Percentiles rank a stretch among this genome's conserved stretches.
Conservation (phyloP, 1,284 basidiomycete species). For the Schizophyllum amplum region DNA sequence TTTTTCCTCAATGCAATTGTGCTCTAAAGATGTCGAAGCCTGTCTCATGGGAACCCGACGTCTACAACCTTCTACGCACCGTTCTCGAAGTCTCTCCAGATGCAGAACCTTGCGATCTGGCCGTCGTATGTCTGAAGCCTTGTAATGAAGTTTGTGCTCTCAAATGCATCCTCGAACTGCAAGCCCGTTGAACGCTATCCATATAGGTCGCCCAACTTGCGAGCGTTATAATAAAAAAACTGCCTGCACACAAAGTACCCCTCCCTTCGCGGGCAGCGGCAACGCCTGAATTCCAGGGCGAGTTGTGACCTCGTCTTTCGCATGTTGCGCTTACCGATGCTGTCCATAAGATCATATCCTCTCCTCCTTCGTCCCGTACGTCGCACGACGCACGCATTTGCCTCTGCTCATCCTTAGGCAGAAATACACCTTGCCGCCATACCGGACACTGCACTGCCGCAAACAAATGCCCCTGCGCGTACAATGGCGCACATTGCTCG, state of each 20-base stretch:
- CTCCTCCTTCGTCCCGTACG: constrained; percentile 7
- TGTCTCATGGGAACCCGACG: constrained; percentile 21
- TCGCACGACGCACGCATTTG: not conserved
- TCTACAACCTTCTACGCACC: constrained; percentile 19
- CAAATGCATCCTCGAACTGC: not conserved
- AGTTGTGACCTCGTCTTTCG: not conserved
- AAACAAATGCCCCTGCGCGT: constrained; percentile 29
- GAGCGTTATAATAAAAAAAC: not conserved
- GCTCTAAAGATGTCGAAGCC: constrained; percentile 4
- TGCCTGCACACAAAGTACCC: not conserved
- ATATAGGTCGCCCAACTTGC: not conserved
- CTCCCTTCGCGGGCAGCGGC: not conserved
- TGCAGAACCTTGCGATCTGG: constrained; percentile 33
- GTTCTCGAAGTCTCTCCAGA: constrained; percentile 28
- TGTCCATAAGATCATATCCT: not conserved
- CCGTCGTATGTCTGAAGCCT: constrained; percentile 31
- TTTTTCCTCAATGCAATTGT: not conserved
- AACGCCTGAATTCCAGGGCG: too few relatives aligned
- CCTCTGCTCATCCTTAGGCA: constrained; percentile 1
- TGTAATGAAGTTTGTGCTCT: constrained; percentile 37
- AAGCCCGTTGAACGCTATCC: not conserved
- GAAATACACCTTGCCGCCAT: constrained; percentile 35
- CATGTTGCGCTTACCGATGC: not conserved
- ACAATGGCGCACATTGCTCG: constrained; percentile 29
- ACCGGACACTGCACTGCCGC: constrained; percentile 31